phyloP scores from a whole-genome alignment of 768 basidiomycete species.

The Leccinum pellstonianum region DNA sequence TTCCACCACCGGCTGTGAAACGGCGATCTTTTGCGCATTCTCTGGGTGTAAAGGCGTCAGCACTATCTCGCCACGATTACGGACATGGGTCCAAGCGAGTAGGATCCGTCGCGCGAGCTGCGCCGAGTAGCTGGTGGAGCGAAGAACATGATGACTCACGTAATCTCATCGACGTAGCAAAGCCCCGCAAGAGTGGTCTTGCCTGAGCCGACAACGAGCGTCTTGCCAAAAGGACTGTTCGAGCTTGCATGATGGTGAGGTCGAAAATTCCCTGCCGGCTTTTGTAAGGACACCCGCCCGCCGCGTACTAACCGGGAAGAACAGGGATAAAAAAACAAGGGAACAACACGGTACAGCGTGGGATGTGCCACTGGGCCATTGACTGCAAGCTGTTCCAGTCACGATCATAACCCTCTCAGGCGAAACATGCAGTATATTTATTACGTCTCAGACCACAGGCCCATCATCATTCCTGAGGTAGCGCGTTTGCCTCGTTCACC shows the following conservation, averaged over 20 bases:
- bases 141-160: conserved; percentile 24
- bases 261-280: conserved; percentile 7
- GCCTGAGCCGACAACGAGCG: conserved; percentile 26
- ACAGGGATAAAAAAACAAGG: conserved; percentile 2
- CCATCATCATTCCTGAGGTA: too few species aligned
- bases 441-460: background rate
- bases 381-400: background rate
- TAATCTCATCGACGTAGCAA: conserved; percentile 28
- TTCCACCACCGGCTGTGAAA: conserved; percentile 89
- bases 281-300: conserved; percentile 25
- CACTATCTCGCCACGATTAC: background rate
- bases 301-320: conserved; percentile 23
- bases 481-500: conserved; percentile 4
- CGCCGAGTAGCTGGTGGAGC: conserved; percentile 2
- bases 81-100: background rate
- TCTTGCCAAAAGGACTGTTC: conserved; percentile 25
- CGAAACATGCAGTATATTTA: background rate
- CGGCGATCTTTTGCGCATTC: conserved; percentile 59
- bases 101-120: background rate
- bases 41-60: conserved; percentile 19
- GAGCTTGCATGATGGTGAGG: conserved; percentile 17
- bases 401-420: too few species aligned
- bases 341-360: conserved; percentile 27
- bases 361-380: conserved; percentile 6
- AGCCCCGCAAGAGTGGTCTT: conserved; percentile 25